Conservation (phyloP, 2,329 filamentous ascomycete species). For the Aspergillus sp. region DNA sequence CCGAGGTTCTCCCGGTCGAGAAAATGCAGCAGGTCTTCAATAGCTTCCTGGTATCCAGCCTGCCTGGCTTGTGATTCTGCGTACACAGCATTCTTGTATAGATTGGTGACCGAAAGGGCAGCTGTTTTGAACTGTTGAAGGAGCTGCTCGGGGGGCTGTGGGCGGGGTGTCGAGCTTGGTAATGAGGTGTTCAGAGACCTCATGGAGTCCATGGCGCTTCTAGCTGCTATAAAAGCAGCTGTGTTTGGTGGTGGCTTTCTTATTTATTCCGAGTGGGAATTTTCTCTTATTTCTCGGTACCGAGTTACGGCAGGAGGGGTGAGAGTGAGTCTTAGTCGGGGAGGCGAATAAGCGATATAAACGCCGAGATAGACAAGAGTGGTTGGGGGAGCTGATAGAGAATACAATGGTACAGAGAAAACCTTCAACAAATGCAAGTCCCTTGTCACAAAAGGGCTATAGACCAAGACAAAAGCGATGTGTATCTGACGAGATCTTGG, state of each 20-base stretch:
- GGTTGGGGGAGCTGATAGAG: background rate
- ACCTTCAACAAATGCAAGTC: background rate
- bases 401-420: background rate
- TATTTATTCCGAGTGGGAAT: conserved; percentile 1
- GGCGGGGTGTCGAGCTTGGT: conserved; percentile 52
- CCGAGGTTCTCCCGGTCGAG: conserved; percentile 81
- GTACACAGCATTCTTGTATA: conserved; percentile 87
- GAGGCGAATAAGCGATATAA: background rate
- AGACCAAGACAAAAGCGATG: background rate
- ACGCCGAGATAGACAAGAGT: background rate
- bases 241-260: background rate
- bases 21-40: conserved; percentile 85
- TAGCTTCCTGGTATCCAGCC: conserved; percentile 89
- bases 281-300: conserved; percentile 4
- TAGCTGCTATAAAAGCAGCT: conserved; percentile 13
- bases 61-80: conserved; percentile 73
- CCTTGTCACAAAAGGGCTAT: background rate
- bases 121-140: conserved; percentile 89
- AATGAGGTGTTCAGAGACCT: conserved; percentile 62
- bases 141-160: conserved; percentile 56
- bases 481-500: background rate
- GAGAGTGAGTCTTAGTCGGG: conserved; percentile 2
- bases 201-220: conserved; percentile 61
- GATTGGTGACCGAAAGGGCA: conserved; percentile 88
- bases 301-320: conserved; percentile 17